A percentile compares a stretch with the other conserved stretches of the same genome.
phyloP scores from a whole-genome alignment of 2,329 filamentous ascomycete genomes.

The Neodidymelliopsis sp. region DNA sequence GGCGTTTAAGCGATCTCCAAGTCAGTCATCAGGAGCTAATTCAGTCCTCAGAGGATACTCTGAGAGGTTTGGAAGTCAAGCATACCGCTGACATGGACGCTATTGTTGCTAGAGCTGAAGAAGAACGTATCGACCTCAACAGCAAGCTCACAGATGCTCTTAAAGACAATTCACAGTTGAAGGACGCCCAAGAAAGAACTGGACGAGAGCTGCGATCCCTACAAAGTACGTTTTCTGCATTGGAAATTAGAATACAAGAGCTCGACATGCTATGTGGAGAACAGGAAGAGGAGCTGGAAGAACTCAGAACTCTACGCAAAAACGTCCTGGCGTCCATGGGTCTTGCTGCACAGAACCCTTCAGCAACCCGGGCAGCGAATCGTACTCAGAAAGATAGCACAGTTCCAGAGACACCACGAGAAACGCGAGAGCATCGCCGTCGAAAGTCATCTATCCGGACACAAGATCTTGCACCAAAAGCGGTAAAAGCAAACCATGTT shows the following conservation, averaged over 20 bases:
- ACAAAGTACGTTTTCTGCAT: constrained; percentile 24
- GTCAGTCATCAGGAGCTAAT: constrained; percentile 28
- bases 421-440: constrained; percentile 29
- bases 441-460: constrained; percentile 30
- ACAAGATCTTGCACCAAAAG: constrained; percentile 15
- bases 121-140: constrained; percentile 25
- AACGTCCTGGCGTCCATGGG: constrained; percentile 39
- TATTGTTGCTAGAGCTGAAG: constrained; percentile 20
- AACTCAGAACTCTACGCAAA: constrained; percentile 33
- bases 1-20: constrained; percentile 28
- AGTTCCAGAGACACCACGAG: constrained; percentile 19
- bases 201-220: constrained; percentile 25
- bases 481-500: constrained; percentile 2
- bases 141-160: constrained; percentile 26
- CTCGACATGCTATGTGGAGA: constrained; percentile 36
- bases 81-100: constrained; percentile 26
- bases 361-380: constrained; percentile 18
- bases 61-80: constrained; percentile 26
- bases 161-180: constrained; percentile 8
- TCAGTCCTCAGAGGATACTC: constrained; percentile 25
- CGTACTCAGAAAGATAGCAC: constrained; percentile 20
- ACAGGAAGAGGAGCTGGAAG: constrained; percentile 42
- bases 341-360: constrained; percentile 21
- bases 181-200: constrained; percentile 22
- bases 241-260: constrained; percentile 33